A percentile compares a stretch with the other conserved stretches of the same genome.
phyloP scores from a whole-genome alignment of 1,139 yeast genomes.

The Pichiaceae sp. region DNA sequence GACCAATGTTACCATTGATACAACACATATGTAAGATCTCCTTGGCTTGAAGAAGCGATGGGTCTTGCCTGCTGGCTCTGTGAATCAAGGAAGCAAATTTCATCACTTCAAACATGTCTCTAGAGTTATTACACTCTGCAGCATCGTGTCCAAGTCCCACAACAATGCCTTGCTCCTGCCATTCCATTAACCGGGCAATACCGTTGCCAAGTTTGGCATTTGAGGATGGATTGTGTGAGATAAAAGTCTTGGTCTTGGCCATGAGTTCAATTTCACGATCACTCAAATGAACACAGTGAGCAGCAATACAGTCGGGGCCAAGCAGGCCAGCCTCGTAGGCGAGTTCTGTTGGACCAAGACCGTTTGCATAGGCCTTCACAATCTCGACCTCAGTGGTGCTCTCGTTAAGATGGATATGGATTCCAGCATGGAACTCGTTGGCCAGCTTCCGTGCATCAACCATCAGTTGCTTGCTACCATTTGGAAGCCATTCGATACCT shows the following conservation, averaged over 20 bases:
- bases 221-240: too few relatives aligned
- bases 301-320: constrained; percentile 20
- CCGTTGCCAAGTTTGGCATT: too few relatives aligned
- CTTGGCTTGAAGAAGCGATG: constrained; percentile 19
- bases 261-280: constrained; percentile 18
- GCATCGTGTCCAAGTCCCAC: too few relatives aligned
- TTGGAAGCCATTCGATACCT: constrained; percentile 17
- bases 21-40: constrained; percentile 19
- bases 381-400: constrained; percentile 18
- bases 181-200: too few relatives aligned
- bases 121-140: too few relatives aligned
- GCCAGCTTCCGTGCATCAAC: constrained; percentile 16
- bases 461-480: constrained; percentile 13
- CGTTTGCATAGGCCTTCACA: constrained; percentile 17
- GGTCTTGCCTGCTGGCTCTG: constrained; percentile 16
- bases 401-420: constrained; percentile 22
- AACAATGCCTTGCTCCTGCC: too few relatives aligned
- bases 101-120: constrained; percentile 21
- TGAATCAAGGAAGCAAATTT: constrained; percentile 20
- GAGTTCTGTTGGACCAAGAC: constrained; percentile 16
- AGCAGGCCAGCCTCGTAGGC: constrained; percentile 19
- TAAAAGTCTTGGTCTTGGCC: constrained; percentile 18
- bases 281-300: constrained; percentile 21
- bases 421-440: constrained; percentile 16
- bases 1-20: constrained; percentile 13